These are phyloP conservation scores for Penicillium sp. DNA, from an alignment of 2,329 filamentous ascomycete genomes.

Conservation along the genomic window DNA sequence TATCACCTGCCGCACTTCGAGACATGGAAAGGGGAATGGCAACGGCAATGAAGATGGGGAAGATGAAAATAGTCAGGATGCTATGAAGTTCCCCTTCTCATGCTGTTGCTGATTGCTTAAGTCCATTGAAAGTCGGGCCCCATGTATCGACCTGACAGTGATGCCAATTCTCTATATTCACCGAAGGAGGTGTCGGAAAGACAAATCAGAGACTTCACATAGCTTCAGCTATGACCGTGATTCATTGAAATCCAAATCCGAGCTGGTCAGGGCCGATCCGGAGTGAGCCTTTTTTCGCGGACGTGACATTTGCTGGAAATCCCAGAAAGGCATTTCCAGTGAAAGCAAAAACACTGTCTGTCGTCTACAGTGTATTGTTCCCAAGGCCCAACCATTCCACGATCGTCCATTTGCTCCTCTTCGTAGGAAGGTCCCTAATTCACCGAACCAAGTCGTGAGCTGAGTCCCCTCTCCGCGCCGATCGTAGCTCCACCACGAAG, in stretches of 20 bases:
- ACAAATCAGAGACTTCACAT: neutral
- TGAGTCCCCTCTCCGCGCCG: constrained; percentile 7
- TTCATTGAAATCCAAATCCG: neutral
- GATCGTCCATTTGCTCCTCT: constrained; percentile 2
- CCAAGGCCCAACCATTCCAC: constrained; percentile 11
- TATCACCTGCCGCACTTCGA: too few relatives aligned
- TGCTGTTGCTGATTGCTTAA: too few relatives aligned
- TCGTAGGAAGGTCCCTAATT: neutral
- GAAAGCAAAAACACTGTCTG: neutral
- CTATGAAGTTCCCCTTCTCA: neutral
- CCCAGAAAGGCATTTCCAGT: neutral
- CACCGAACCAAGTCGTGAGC: constrained; percentile 1
- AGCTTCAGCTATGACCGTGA: neutral
- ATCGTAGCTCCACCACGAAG: constrained; percentile 15
- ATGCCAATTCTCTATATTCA: neutral
- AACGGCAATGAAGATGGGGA: neutral
- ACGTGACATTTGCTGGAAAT: neutral
- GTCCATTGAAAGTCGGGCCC: neutral
- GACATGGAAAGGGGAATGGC: neutral
- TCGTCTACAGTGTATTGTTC: too few relatives aligned
- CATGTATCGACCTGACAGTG: neutral
- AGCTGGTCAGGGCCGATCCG: neutral
- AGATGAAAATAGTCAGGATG: too few relatives aligned
- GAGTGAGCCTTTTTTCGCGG: neutral
- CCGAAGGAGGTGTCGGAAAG: neutral